Percentiles rank a stretch among this genome's conserved stretches.
These are phyloP conservation scores for Papiliotrema terrestris DNA, from an alignment of 1,284 basidiomycete genomes.

Conservation along the genomic window DNA sequence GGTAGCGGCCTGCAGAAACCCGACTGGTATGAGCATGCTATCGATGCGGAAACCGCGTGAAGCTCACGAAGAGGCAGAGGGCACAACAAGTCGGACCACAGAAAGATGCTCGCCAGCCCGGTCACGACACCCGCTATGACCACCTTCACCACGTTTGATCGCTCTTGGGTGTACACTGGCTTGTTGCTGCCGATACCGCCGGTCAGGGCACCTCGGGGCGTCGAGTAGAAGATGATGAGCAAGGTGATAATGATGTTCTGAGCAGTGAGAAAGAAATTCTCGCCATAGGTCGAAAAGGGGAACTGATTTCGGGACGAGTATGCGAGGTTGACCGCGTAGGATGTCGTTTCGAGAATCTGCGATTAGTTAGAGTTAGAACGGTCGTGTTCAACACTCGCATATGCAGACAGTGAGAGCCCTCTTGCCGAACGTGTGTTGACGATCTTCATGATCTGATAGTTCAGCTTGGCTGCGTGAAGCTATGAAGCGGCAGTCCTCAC, in stretches of 20 bases:
- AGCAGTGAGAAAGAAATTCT: constrained; percentile 80
- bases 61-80: constrained; percentile 36
- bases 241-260: constrained; percentile 80
- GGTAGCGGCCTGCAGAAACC: constrained; percentile 69
- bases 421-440: constrained; percentile 66
- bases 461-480: constrained; percentile 29
- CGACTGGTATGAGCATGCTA: constrained; percentile 27
- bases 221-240: constrained; percentile 63
- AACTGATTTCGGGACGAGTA: constrained; percentile 80
- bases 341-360: constrained; percentile 67
- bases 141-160: constrained; percentile 6
- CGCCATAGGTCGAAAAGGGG: constrained; percentile 93
- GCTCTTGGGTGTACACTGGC: neutral
- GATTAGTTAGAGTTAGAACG: neutral
- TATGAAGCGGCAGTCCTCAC: constrained; percentile 56
- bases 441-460: constrained; percentile 38
- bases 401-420: constrained; percentile 76
- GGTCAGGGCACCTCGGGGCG: constrained; percentile 5
- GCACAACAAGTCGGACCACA: constrained; percentile 51
- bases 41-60: neutral
- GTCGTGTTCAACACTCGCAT: constrained; percentile 50
- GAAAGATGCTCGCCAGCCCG: constrained; percentile 50
- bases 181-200: constrained; percentile 5
- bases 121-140: constrained; percentile 51
- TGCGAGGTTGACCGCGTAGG: constrained; percentile 80